These are phyloP conservation scores for Colletotrichum lupini DNA, from an alignment of 2,329 filamentous ascomycete genomes.

Conservation along the genomic window DNA sequence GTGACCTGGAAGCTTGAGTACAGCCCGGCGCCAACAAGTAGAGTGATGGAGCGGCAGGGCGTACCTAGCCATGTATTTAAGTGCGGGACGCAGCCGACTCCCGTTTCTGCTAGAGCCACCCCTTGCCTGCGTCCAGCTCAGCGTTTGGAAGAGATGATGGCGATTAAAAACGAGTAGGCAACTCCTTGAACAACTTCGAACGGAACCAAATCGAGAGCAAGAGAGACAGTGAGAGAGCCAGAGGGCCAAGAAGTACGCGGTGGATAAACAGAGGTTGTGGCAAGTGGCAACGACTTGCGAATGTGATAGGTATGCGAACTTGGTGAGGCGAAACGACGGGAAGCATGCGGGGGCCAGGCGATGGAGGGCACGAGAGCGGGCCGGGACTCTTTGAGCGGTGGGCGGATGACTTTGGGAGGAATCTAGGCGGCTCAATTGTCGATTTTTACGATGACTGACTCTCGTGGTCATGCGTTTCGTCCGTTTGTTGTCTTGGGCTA, in stretches of 20 bases:
- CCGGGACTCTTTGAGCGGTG: neutral
- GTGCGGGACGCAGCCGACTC: slow-evolving; percentile 23
- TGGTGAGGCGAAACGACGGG: neutral
- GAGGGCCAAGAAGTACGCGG: neutral
- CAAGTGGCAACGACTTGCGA: neutral
- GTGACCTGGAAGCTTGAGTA: neutral
- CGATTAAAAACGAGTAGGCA: neutral
- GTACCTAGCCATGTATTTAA: slow-evolving; percentile 8
- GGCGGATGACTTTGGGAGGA: neutral
- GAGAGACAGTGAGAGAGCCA: neutral
- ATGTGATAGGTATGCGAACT: neutral
- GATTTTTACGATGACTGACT: neutral
- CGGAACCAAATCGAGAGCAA: neutral
- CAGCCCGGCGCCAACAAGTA: neutral
- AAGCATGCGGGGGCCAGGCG: neutral
- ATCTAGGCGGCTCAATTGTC: neutral
- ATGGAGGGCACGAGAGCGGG: neutral
- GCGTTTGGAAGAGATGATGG: neutral
- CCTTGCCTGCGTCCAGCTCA: neutral
- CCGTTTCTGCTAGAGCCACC: slow-evolving; percentile 2
- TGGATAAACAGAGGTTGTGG: neutral
- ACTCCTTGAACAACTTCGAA: neutral
- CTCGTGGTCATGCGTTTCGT: neutral
- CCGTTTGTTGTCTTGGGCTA: neutral
- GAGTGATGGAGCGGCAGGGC: slow-evolving; percentile 1